Conservation (phyloP, 2,329 filamentous ascomycete genomes). For the Epichloe sp. region DNA sequence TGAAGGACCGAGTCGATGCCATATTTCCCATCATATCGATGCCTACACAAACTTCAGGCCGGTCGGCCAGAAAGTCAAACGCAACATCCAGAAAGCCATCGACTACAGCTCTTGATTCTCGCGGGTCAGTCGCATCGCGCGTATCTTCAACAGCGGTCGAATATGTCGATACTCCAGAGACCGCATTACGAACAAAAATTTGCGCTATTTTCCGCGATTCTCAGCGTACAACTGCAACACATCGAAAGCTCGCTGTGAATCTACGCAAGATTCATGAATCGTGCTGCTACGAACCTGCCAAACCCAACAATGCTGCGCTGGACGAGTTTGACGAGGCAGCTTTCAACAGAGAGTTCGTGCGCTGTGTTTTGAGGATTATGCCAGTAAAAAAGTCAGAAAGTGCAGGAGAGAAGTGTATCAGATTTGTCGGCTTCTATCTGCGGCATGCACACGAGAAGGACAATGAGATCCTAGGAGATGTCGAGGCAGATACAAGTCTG, state of each 20-base stretch:
- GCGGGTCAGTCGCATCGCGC: slow-evolving; percentile 34
- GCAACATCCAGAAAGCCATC: slow-evolving; percentile 28
- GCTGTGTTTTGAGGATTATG: slow-evolving; percentile 72
- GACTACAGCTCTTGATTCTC: slow-evolving; percentile 22
- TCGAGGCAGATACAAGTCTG: slow-evolving; percentile 54
- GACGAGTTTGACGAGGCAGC: slow-evolving; percentile 70
- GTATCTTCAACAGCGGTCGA: slow-evolving; percentile 50
- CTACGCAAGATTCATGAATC: slow-evolving; percentile 83
- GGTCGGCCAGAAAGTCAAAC: slow-evolving; percentile 32
- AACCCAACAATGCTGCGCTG: slow-evolving; percentile 35
- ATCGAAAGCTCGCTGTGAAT: slow-evolving; percentile 78
- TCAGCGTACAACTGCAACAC: slow-evolving; percentile 78
- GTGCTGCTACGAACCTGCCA: slow-evolving; percentile 54
- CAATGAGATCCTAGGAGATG: slow-evolving; percentile 50
- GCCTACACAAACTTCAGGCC: slow-evolving; percentile 35
- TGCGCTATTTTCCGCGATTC: slow-evolving; percentile 65
- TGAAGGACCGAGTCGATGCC: not conserved
- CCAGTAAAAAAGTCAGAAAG: slow-evolving; percentile 89
- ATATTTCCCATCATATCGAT: slow-evolving; percentile 19
- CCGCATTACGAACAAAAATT: slow-evolving; percentile 59
- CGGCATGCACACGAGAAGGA: slow-evolving; percentile 59
- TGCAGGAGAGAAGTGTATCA: slow-evolving; percentile 72
- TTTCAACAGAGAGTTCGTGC: slow-evolving; percentile 75
- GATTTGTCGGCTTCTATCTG: slow-evolving; percentile 81
- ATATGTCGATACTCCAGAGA: slow-evolving; percentile 60